A percentile compares a stretch with the other conserved stretches of the same genome.
Evolutionary conservation across 768 basidiomycete genomes (phyloP).

Genomic region (Phlebiopsis flavidoalba): DNA sequence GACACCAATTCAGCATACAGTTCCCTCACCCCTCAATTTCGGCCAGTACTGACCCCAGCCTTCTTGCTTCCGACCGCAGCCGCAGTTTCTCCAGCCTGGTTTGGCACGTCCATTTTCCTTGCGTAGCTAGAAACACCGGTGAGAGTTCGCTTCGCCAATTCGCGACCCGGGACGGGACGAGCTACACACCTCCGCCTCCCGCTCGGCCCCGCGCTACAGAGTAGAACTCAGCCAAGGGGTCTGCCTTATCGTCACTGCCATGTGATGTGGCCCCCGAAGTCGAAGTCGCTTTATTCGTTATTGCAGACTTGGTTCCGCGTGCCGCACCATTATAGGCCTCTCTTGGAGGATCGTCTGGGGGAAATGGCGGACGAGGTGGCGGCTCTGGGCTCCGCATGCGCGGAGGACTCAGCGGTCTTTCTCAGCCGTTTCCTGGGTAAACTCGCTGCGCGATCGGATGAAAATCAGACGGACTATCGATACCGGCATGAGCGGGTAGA

Average conservation of each 20-base stretch:
- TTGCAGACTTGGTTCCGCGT: not conserved
- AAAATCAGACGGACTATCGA: not conserved
- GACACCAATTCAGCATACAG: not conserved
- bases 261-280: not conserved
- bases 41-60: not conserved
- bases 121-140: not conserved
- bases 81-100: not conserved
- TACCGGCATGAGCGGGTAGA: not conserved
- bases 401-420: no score
- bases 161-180: not conserved
- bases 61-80: not conserved
- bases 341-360: not conserved
- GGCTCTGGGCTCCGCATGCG: not conserved
- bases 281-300: not conserved
- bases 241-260: slow-evolving; percentile 18
- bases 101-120: not conserved
- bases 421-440: slow-evolving; percentile 15
- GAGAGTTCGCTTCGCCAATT: not conserved
- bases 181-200: slow-evolving; percentile 25
- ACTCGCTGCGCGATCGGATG: slow-evolving; percentile 8
- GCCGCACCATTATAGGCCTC: not conserved
- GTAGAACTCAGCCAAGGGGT: slow-evolving; percentile 67
- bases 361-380: no score
- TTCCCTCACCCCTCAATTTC: not conserved
- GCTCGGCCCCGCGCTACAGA: slow-evolving; percentile 46